These are phyloP conservation scores for Grammothele lineata DNA, from an alignment of 768 basidiomycete species.

Conservation along the genomic window DNA sequence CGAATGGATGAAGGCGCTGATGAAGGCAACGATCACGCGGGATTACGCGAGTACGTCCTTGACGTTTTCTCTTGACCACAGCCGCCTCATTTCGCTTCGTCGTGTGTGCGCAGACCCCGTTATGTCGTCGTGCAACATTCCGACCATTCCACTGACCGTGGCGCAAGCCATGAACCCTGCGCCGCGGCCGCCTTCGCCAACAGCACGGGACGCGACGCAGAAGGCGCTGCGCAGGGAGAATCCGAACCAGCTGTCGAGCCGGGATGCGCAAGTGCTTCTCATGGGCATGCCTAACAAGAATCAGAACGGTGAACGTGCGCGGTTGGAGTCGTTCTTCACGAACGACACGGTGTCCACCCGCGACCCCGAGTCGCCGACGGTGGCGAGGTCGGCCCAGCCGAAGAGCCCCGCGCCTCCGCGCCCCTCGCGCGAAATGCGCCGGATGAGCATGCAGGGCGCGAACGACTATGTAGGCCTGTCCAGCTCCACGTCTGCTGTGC, in stretches of 20 bases:
- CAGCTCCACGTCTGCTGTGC: constrained; percentile 1
- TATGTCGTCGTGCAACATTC: constrained; percentile 93
- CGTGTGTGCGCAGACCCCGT: constrained; percentile 64
- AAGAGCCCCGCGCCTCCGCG: constrained; percentile 47
- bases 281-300: constrained; percentile 51
- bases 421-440: constrained; percentile 62
- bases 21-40: constrained; percentile 96
- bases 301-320: constrained; percentile 42
- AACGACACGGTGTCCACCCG: constrained; percentile 32
- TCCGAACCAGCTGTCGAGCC: constrained; percentile 72
- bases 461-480: constrained; percentile 16
- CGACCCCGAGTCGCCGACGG: constrained; percentile 24
- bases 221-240: constrained; percentile 83
- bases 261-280: constrained; percentile 69
- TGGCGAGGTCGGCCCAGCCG: constrained; percentile 19
- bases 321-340: constrained; percentile 55
- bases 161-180: constrained; percentile 97
- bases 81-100: constrained; percentile 13
- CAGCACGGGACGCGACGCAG: constrained; percentile 83
- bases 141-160: constrained; percentile 90
- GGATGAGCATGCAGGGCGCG: constrained; percentile 20
- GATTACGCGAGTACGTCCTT: constrained; percentile 77
- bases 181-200: constrained; percentile 90
- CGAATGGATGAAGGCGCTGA: constrained; percentile 99
- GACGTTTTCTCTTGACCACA: not conserved